Evolutionary conservation across 306 rosid species (phyloP).

Genomic region (Sicyos edulis): DNA sequence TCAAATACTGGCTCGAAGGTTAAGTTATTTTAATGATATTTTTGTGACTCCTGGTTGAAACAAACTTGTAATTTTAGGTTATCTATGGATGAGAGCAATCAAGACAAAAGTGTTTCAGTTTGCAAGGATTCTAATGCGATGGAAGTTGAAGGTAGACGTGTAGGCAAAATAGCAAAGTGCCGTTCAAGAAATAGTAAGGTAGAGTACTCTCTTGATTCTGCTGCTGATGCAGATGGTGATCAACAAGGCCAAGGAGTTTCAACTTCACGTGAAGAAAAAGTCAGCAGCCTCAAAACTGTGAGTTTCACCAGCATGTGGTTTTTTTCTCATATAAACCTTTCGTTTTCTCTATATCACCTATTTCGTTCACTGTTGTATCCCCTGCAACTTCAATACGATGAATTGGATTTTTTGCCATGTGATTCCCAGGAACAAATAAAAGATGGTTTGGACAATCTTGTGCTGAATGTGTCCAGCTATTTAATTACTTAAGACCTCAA

Average conservation of each 20-base stretch:
- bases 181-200: conserved; percentile 65
- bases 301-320: conserved; percentile 27
- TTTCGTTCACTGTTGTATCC: conserved; percentile 15
- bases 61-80: conserved; percentile 31
- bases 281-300: conserved; percentile 96
- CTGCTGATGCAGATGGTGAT: conserved; percentile 74
- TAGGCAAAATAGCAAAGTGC: conserved; percentile 53
- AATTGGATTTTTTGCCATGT: background rate
- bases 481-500: background rate
- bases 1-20: too few species aligned
- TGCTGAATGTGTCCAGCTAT: background rate
- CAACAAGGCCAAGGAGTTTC: conserved; percentile 71
- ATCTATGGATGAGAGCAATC: conserved; percentile 49
- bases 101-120: conserved; percentile 41
- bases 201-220: conserved; percentile 63
- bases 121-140: conserved; percentile 45
- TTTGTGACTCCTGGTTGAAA: background rate
- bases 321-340: background rate
- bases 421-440: background rate
- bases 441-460: background rate
- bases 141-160: conserved; percentile 62
- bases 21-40: background rate
- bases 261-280: conserved; percentile 88
- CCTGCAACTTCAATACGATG: background rate
- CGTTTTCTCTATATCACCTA: conserved; percentile 1